Evolutionary conservation across 2,329 filamentous ascomycete species (phyloP).

Genomic region (Fusarium haematococcum): DNA sequence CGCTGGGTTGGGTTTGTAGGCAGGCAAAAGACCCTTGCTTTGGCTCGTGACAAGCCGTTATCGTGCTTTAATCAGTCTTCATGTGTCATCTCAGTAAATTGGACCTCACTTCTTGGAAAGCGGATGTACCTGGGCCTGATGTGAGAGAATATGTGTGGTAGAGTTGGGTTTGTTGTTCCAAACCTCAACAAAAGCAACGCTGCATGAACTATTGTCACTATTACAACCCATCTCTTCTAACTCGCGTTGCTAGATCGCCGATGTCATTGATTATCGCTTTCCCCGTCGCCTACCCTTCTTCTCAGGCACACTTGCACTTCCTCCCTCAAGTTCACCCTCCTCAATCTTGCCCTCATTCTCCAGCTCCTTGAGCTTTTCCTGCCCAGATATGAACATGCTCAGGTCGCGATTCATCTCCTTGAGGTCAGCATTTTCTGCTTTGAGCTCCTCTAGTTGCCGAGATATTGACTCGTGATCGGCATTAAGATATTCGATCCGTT

Average conservation of each 20-base stretch:
- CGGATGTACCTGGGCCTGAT: neutral
- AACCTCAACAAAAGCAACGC: neutral
- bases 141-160: neutral
- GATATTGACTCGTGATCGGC: conserved; percentile 69
- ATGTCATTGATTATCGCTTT: conserved; percentile 45
- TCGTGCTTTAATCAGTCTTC: neutral
- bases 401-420: conserved; percentile 89
- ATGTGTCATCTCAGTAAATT: neutral
- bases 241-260: neutral
- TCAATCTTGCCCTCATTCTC: conserved; percentile 69
- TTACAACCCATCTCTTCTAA: neutral
- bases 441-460: conserved; percentile 67
- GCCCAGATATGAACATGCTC: conserved; percentile 86
- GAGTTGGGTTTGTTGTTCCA: neutral
- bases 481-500: conserved; percentile 81
- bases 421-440: conserved; percentile 76
- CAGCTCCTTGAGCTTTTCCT: conserved; percentile 82
- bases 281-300: conserved; percentile 67
- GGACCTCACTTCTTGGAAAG: neutral
- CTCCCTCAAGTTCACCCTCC: conserved; percentile 80
- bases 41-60: conserved; percentile 1
- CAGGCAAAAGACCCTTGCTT: conserved; percentile 11
- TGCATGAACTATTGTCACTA: neutral
- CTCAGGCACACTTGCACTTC: conserved; percentile 75
- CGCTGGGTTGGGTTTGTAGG: conserved; percentile 28